phyloP scores from a whole-genome alignment of 2,329 filamentous ascomycete species.

The Colletotrichum tofieldiae region DNA sequence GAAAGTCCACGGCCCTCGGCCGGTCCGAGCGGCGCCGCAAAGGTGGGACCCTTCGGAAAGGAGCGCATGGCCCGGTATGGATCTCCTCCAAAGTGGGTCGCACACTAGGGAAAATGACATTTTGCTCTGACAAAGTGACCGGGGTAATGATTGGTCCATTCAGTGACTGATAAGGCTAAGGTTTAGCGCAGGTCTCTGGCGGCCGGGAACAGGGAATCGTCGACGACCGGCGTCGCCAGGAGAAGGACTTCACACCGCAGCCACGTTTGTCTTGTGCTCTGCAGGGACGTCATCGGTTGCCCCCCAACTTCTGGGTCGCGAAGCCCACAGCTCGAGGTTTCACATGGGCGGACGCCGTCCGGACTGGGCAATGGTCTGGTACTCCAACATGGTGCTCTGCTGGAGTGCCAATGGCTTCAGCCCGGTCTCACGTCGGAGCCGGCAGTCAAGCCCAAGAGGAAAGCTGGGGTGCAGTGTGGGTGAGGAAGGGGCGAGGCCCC shows the following conservation, averaged over 20 bases:
- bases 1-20: slow-evolving; percentile 18
- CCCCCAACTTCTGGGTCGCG: slow-evolving; percentile 31
- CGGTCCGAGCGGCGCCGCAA: slow-evolving; percentile 25
- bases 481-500: neutral
- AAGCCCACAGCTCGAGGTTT: slow-evolving; percentile 28
- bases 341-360: slow-evolving; percentile 30
- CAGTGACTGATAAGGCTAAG: slow-evolving; percentile 41
- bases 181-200: slow-evolving; percentile 22
- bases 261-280: neutral
- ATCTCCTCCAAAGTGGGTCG: neutral
- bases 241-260: neutral
- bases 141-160: slow-evolving; percentile 30
- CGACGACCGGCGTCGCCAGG: slow-evolving; percentile 16
- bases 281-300: slow-evolving; percentile 33
- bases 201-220: slow-evolving; percentile 30
- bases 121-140: slow-evolving; percentile 39
- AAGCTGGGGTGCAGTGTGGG: slow-evolving; percentile 29
- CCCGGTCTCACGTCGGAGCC: slow-evolving; percentile 21
- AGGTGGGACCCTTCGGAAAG: slow-evolving; percentile 13
- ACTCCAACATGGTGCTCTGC: slow-evolving; percentile 4
- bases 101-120: slow-evolving; percentile 36
- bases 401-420: slow-evolving; percentile 12
- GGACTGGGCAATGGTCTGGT: slow-evolving; percentile 25
- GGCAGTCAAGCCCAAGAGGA: neutral
- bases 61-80: slow-evolving; percentile 21